Evolutionary conservation across 108 stramenopile genomes (phyloP).

Genomic region (Fragilariopsis cylindrus): DNA sequence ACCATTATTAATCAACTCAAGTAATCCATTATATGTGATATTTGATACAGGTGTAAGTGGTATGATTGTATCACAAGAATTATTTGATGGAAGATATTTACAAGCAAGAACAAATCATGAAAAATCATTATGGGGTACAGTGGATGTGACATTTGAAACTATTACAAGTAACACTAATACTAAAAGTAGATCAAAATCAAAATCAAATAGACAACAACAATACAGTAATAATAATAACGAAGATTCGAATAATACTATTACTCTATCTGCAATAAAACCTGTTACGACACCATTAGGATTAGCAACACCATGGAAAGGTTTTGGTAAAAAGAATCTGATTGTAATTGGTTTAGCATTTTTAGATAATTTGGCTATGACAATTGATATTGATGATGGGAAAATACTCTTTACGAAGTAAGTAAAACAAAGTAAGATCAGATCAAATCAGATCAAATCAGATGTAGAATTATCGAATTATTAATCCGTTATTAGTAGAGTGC

Average conservation of each 20-base stretch:
- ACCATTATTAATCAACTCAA: conserved; percentile 21
- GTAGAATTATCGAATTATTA: no score
- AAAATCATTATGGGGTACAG: conserved; percentile 55
- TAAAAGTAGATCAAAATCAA: no score
- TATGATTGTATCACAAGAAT: conserved; percentile 54
- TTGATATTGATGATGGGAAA: conserved; percentile 52
- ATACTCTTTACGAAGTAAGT: neutral
- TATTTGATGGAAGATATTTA: conserved; percentile 54
- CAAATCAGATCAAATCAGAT: no score
- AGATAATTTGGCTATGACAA: conserved; percentile 34
- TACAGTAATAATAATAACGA: no score
- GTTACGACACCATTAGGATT: conserved; percentile 51
- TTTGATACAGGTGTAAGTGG: conserved; percentile 73
- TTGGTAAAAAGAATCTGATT: conserved; percentile 45
- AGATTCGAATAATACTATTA: neutral
- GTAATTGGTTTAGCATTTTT: conserved; percentile 58
- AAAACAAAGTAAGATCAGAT: neutral
- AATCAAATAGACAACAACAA: no score
- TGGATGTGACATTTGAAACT: conserved; percentile 47
- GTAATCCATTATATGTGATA: conserved; percentile 50
- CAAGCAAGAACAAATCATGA: conserved; percentile 46
- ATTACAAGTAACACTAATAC: conserved; percentile 5
- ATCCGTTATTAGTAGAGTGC: no score
- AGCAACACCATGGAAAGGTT: conserved; percentile 47
- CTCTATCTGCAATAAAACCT: conserved; percentile 42